phyloP scores from a whole-genome alignment of 2,329 filamentous ascomycete species.

The Lachnellula subtilissima region DNA sequence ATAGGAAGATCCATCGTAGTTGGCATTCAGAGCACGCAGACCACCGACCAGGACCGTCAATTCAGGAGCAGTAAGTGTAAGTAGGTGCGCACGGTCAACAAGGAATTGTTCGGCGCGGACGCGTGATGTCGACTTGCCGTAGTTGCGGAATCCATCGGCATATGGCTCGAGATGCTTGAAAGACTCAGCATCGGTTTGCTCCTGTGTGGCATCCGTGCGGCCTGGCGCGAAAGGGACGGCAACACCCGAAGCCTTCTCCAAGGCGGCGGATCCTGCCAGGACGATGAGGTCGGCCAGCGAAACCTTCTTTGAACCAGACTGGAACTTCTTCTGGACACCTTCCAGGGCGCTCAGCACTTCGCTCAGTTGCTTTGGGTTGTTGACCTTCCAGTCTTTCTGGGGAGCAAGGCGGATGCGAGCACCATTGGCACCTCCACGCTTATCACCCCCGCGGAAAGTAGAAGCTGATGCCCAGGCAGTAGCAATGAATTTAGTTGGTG shows the following conservation, averaged over 20 bases:
- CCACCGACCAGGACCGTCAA: conserved; percentile 52
- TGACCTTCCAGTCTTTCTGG: conserved; percentile 67
- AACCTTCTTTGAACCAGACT: conserved; percentile 44
- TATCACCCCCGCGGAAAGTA: conserved; percentile 70
- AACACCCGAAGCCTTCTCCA: conserved; percentile 49
- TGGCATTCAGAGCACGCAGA: conserved; percentile 50
- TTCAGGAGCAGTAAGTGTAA: conserved; percentile 52
- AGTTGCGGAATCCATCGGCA: conserved; percentile 58
- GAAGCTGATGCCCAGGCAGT: conserved; percentile 67
- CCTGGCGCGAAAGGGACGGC: conserved; percentile 51
- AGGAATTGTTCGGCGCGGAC: conserved; percentile 51
- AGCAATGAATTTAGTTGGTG: conserved; percentile 56
- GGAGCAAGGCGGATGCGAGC: conserved; percentile 60
- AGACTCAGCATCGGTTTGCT: conserved; percentile 50
- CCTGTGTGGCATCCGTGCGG: conserved; percentile 51
- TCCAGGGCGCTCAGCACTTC: conserved; percentile 2
- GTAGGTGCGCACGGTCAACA: conserved; percentile 51
- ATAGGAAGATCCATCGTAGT: conserved; percentile 50
- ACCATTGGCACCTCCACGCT: conserved; percentile 78
- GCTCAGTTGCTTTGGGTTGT: conserved; percentile 51
- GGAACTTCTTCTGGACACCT: conserved; percentile 44
- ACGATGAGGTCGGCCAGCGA: conserved; percentile 57
- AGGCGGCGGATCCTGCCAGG: conserved; percentile 48
- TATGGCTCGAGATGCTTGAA: conserved; percentile 51
- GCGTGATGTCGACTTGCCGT: conserved; percentile 42